Conservation (phyloP, 2,329 filamentous ascomycete genomes). For the Dendryphion nanum region DNA sequence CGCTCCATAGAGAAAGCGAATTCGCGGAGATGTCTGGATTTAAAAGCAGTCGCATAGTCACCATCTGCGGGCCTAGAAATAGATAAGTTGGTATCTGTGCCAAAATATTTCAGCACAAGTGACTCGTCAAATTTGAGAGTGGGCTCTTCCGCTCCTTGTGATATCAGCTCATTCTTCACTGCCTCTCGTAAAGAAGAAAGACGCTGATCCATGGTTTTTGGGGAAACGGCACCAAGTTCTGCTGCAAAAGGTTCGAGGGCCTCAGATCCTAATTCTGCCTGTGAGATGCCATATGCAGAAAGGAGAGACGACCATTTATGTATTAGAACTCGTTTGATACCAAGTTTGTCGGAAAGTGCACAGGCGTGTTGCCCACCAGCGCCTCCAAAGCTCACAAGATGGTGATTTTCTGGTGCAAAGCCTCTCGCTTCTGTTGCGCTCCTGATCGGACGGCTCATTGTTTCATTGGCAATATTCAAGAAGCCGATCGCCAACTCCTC, state of each 20-base stretch:
- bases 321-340: constrained; percentile 45
- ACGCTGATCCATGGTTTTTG: constrained; percentile 58
- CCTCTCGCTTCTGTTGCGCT: constrained; percentile 28
- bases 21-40: constrained; percentile 39
- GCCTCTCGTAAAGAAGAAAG: constrained; percentile 67
- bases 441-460: constrained; percentile 29
- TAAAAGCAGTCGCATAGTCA: constrained; percentile 39
- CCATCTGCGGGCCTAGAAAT: constrained; percentile 31
- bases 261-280: constrained; percentile 48
- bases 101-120: constrained; percentile 46
- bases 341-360: constrained; percentile 44
- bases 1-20: constrained; percentile 44
- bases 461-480: constrained; percentile 26
- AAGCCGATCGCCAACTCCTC: constrained; percentile 26
- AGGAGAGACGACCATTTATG: constrained; percentile 49
- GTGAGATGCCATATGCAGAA: constrained; percentile 49
- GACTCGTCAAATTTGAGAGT: constrained; percentile 32
- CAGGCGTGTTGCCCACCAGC: constrained; percentile 48
- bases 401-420: constrained; percentile 16
- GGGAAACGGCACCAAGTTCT: constrained; percentile 20
- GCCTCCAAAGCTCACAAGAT: constrained; percentile 28
- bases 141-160: constrained; percentile 61
- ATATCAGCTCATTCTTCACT: constrained; percentile 58
- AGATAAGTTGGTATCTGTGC: constrained; percentile 46
- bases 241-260: constrained; percentile 34